phyloP scores from a whole-genome alignment of 306 rosid genomes.

The Ziziphus jujuba region DNA sequence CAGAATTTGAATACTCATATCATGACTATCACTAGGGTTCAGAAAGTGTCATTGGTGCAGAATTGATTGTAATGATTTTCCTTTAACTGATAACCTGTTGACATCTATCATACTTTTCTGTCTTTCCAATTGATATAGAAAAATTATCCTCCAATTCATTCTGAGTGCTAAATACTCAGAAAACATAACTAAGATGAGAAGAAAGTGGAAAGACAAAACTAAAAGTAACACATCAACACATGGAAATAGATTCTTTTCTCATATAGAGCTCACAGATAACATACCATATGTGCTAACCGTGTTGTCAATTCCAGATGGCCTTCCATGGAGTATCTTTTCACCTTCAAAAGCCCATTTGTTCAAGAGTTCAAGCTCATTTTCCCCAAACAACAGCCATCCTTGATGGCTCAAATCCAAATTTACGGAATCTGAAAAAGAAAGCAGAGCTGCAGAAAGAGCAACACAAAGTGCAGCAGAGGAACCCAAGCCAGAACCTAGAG shows the following conservation, averaged over 20 bases:
- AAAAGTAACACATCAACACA: background rate
- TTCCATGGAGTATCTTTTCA: constrained; percentile 93
- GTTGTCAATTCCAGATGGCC: constrained; percentile 97
- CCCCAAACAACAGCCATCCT: constrained; percentile 66
- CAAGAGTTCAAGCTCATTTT: constrained; percentile 63
- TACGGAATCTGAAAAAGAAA: constrained; percentile 61
- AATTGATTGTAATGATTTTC: too few species aligned
- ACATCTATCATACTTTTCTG: background rate
- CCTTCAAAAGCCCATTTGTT: constrained; percentile 99
- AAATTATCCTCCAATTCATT: constrained; percentile 3
- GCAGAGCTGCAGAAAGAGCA: constrained; percentile 72
- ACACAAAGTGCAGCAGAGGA: constrained; percentile 88
- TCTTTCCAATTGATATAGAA: background rate
- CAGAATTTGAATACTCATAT: too few species aligned
- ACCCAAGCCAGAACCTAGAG: constrained; percentile 90
- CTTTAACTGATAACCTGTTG: background rate
- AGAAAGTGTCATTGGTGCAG: too few species aligned
- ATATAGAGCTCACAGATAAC: constrained; percentile 16
- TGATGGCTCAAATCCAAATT: constrained; percentile 50
- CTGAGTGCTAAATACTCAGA: background rate
- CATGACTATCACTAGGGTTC: too few species aligned
- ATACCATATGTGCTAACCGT: constrained; percentile 88
- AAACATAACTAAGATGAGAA: background rate
- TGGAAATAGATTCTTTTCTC: constrained; percentile 9
- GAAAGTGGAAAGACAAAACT: constrained; percentile 12